Conservation (phyloP, 495 filamentous ascomycete genomes). For the Neurospora sp. region DNA sequence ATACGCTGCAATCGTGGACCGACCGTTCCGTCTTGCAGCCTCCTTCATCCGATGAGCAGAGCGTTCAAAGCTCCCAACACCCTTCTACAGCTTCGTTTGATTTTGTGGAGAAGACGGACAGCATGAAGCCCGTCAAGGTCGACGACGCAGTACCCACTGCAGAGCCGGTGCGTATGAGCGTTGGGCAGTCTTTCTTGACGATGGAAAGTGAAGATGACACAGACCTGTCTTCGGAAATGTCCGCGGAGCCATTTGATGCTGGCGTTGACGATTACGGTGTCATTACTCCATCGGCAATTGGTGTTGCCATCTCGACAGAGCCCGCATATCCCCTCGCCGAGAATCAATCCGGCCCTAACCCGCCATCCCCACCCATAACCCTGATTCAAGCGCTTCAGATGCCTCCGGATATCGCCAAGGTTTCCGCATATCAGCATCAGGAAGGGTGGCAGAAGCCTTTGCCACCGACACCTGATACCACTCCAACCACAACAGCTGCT, state of each 20-base stretch:
- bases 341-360: slow-evolving; percentile 30
- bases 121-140: slow-evolving; percentile 27
- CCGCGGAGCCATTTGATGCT: slow-evolving; percentile 50
- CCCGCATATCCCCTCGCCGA: slow-evolving; percentile 54
- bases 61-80: slow-evolving; percentile 24
- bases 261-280: slow-evolving; percentile 33
- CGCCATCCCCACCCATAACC: slow-evolving; percentile 73
- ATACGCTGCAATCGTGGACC: slow-evolving; percentile 31
- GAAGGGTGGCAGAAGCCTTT: slow-evolving; percentile 38
- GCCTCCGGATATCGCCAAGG: slow-evolving; percentile 24
- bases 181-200: slow-evolving; percentile 55
- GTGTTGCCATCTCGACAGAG: slow-evolving; percentile 37
- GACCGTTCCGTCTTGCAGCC: slow-evolving; percentile 35
- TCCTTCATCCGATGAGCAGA: slow-evolving; percentile 22
- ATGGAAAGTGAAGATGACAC: slow-evolving; percentile 61
- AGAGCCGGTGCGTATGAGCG: slow-evolving; percentile 9
- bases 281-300: slow-evolving; percentile 23
- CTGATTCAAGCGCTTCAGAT: slow-evolving; percentile 50
- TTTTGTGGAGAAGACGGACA: slow-evolving; percentile 38
- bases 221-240: slow-evolving; percentile 72
- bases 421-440: slow-evolving; percentile 28
- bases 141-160: slow-evolving; percentile 13
- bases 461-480: slow-evolving; percentile 43
- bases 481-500: slow-evolving; percentile 31
- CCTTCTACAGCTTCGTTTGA: slow-evolving; percentile 29